Evolutionary conservation across 331 rosid genomes (phyloP).

Genomic region (Quercus phellos): DNA sequence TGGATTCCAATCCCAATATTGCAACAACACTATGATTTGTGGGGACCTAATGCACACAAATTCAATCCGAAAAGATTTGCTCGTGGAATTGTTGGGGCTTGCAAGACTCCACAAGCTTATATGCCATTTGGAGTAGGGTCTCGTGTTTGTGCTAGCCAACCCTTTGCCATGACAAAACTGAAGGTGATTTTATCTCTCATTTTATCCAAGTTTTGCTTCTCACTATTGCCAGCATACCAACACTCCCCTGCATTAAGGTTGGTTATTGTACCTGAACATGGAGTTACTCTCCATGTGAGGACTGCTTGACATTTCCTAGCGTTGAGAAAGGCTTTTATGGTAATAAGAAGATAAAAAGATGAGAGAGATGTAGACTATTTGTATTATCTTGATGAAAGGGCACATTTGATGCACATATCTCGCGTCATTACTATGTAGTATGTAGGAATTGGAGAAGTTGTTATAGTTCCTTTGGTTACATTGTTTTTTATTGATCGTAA

Average conservation of each 20-base stretch:
- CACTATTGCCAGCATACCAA: constrained; percentile 38
- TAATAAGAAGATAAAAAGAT: neutral
- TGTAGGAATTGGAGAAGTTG: too few species aligned
- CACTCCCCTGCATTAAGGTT: constrained; percentile 50
- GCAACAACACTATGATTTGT: too few species aligned
- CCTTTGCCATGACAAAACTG: constrained; percentile 51
- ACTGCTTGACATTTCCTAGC: constrained; percentile 11
- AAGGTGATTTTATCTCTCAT: constrained; percentile 50
- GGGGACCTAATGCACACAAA: too few species aligned
- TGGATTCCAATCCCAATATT: too few species aligned
- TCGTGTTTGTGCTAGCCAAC: constrained; percentile 29
- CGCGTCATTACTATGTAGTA: too few species aligned
- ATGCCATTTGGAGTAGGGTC: too few species aligned
- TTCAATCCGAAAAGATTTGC: too few species aligned
- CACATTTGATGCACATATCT: too few species aligned
- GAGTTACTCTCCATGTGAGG: constrained; percentile 40
- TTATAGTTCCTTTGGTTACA: too few species aligned
- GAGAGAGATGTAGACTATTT: neutral
- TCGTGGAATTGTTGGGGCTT: too few species aligned
- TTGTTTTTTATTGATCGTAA: too few species aligned
- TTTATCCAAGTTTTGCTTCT: constrained; percentile 41
- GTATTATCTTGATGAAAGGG: neutral
- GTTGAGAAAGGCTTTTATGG: neutral
- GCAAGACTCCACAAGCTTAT: too few species aligned
- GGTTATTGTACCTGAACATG: constrained; percentile 46